Evolutionary conservation across 2,329 filamentous ascomycete genomes (phyloP), one percentile per base, ranked within the genome.

Genomic region (Rachicladosporium sp.): DNA sequence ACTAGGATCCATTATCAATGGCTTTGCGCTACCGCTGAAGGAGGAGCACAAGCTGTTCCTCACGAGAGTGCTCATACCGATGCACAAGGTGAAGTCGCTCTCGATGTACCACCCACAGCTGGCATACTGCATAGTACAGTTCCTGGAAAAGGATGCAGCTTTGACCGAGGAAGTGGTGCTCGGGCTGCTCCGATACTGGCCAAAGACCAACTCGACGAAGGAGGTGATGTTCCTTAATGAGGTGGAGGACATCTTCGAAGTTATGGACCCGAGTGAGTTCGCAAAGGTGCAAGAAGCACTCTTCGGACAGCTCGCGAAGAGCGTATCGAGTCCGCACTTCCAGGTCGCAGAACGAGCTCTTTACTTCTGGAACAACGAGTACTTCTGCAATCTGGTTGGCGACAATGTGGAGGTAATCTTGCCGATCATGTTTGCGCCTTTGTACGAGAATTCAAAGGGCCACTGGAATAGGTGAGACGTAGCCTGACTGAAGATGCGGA

Each of bases 301-400:
- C 31, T 98, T 98, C 71, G 87, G 94, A 54, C 91, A 98, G 61
- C 72, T 98, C 49, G 88, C 91, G 49, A 98, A 96, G 63, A 96
- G 91, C 2, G 91, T 98, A 32, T 89, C 91, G 36, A 98, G 91
- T 59, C 91, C 91, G 36, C 91, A 98, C 64, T 98, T 98, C 68
- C 91, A 98, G 70, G 91, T 98, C 43, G 91, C 91, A 11, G 91
- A 98, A 66, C 79, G 91, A 49, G 91, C 91, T 4, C 73, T 98
- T 19, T 98, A 98, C 67, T 98, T 98, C 69, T 98, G 91, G 91
- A 98, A 98, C 71, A 98, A 98, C 58, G 91, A 98, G 62, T 98
- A 98, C 62, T 98, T 98, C 67, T 98, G 91, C 71, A 98, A 96
- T 58, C 72, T 98, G 43, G 91, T 98, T 50, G 95, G 88, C 68